A percentile compares a stretch with the other conserved stretches of the same genome.
Evolutionary conservation across 148 eudicot species (phyloP).

Genomic region (Arctostaphylos glauca): DNA sequence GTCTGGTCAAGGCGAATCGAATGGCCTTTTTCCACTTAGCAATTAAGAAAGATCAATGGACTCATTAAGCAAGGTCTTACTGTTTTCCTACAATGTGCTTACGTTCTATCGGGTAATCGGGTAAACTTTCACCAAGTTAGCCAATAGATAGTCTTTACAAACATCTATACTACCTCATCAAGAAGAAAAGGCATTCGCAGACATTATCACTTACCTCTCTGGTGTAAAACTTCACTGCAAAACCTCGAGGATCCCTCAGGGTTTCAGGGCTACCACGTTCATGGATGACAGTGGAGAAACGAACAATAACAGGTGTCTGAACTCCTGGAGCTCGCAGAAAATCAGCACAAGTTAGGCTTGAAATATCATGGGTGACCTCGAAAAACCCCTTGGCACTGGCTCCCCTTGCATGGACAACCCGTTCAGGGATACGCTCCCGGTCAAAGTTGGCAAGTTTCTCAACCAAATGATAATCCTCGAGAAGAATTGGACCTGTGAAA

Average conservation of each 20-base stretch:
- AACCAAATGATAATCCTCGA: conserved; percentile 77
- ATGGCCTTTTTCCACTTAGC: not conserved
- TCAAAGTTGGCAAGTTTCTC: conserved; percentile 80
- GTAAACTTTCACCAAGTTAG: not conserved
- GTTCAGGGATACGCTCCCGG: conserved; percentile 78
- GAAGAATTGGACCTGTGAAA: conserved; percentile 61
- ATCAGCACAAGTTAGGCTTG: conserved; percentile 88
- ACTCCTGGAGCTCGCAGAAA: conserved; percentile 90
- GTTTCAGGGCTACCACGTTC: conserved; percentile 99
- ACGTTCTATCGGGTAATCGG: not conserved
- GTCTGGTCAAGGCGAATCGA: not conserved
- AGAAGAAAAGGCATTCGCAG: not conserved
- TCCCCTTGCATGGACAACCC: conserved; percentile 83
- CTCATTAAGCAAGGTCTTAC: not conserved
- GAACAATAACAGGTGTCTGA: conserved; percentile 92
- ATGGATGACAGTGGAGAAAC: conserved; percentile 95
- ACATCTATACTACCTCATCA: not conserved
- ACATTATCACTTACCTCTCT: conserved; percentile 58
- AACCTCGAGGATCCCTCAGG: conserved; percentile 91
- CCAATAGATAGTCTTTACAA: not conserved
- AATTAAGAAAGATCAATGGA: not conserved
- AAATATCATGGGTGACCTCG: conserved; percentile 84
- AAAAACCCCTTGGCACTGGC: conserved; percentile 83
- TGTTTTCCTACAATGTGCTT: not conserved
- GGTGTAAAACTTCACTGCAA: conserved; percentile 95